Base-by-base conservation (phyloP, 2,329 filamentous ascomycete species). In the Trichoderma sp. region DNA sequence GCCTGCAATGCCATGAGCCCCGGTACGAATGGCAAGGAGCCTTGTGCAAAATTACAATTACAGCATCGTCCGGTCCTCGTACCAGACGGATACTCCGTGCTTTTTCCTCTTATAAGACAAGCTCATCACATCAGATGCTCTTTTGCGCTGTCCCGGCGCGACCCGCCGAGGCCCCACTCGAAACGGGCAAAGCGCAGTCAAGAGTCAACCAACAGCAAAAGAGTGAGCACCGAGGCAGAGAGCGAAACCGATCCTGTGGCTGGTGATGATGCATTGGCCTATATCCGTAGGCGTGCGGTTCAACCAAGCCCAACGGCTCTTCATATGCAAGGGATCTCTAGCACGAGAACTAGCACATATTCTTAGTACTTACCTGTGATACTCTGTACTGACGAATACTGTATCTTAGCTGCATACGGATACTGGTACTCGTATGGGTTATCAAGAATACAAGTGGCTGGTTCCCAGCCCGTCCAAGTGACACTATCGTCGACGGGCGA, bases 101-200 rank as follows among this genome's bases (percentile, higher is more conserved):
- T 36, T 58, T 58, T 11, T 11, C 43, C 62, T 65, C 26, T 34
- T 34, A 47, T 15, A 4, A 39, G 47, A 55, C 64, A 28, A 39
- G 34, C 36, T 28, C 65, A 59, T 28, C 50, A 50, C 65, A 68
- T 28, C 50, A 61, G 53, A 57, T 66, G 63, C 63, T 32, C 30
- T 66, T 66, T 66, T 57, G 63, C 66, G 36, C 28, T 61, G 66
- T 50, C 66, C 66, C 55, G 66, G 66, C 36, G 36, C 66, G 66
- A 68, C 66, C 66, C 66, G 66, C 66, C 36, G 39, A 50, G 20
- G 55, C 36, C 23, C 66, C 66, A 59, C 55, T 36, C 12, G 36
- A 47, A 34, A 59, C 53, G 23, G 53, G 34, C 53, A 43, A 68
- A 39, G 53, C 39, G 39, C 39, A 43, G 12, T 36, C 2, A 43